Evolutionary conservation across 177 flowering plant genomes (phyloP).

Genomic region (Tripterygium wilfordii): DNA sequence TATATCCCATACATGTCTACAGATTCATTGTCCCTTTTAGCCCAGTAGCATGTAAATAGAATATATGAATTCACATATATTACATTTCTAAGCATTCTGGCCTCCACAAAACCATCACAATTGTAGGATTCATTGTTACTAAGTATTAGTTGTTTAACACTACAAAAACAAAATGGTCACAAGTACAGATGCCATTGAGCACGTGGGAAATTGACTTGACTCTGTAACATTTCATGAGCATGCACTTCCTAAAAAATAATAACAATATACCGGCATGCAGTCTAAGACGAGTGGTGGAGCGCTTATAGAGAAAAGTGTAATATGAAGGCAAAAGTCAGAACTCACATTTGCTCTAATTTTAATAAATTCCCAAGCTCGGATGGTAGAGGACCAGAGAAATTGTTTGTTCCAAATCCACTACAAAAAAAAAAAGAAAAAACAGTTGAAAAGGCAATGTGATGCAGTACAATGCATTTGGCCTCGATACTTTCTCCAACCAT

Average conservation of each 20-base stretch:
- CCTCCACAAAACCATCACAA: too few relatives aligned
- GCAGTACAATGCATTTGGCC: background rate
- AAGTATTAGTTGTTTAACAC: too few relatives aligned
- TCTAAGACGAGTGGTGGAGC: background rate
- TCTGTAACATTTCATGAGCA: too few relatives aligned
- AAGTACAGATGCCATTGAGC: too few relatives aligned
- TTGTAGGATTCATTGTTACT: too few relatives aligned
- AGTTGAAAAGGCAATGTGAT: background rate
- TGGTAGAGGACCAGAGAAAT: conserved; percentile 74
- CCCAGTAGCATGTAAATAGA: too few relatives aligned
- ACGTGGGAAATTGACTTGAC: too few relatives aligned
- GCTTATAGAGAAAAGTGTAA: background rate
- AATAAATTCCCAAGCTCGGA: conserved; percentile 48
- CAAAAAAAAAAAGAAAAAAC: conserved; percentile 4
- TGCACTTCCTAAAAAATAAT: background rate
- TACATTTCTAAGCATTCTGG: too few relatives aligned
- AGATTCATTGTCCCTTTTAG: too few relatives aligned
- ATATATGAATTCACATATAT: too few relatives aligned
- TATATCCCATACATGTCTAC: too few relatives aligned
- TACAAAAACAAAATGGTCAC: too few relatives aligned
- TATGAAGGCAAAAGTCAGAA: background rate
- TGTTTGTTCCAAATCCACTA: conserved; percentile 50
- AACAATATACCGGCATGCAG: background rate
- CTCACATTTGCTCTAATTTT: conserved; percentile 55
- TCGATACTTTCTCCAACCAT: background rate